These are phyloP conservation scores for Collybia sp. DNA, from an alignment of 768 basidiomycete species.

Conservation along the genomic window DNA sequence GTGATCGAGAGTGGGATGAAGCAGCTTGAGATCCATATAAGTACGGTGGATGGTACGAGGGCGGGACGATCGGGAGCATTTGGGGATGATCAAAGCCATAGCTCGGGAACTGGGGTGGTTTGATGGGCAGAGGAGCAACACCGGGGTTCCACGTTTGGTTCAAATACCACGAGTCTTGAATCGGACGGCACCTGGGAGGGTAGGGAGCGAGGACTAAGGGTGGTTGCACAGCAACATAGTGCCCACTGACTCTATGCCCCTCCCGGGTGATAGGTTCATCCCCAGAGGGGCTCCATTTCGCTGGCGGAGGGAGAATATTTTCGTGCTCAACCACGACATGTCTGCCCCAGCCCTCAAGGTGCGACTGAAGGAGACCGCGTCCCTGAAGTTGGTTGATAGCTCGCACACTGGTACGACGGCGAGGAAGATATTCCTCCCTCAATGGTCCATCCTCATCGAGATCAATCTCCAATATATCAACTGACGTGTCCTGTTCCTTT, in stretches of 20 bases:
- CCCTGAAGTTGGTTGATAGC: slow-evolving; percentile 10
- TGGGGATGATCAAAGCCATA: slow-evolving; percentile 33
- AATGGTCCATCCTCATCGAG: slow-evolving; percentile 82
- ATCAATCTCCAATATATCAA: slow-evolving; percentile 67
- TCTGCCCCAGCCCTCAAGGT: slow-evolving; percentile 10
- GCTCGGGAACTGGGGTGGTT: slow-evolving; percentile 25
- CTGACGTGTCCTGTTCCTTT: slow-evolving; percentile 31
- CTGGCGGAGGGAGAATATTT: slow-evolving; percentile 59
- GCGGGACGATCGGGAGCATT: slow-evolving; percentile 24
- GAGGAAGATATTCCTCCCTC: slow-evolving; percentile 76
- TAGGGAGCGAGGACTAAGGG: slow-evolving; percentile 34
- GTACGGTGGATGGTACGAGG: slow-evolving; percentile 29
- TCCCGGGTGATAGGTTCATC: slow-evolving; percentile 69
- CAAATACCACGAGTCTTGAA: slow-evolving; percentile 26
- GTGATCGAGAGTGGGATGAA: slow-evolving; percentile 49
- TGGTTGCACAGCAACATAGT: slow-evolving; percentile 65
- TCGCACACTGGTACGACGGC: slow-evolving; percentile 47
- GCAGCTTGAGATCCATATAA: slow-evolving; percentile 29
- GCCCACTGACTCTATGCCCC: slow-evolving; percentile 43
- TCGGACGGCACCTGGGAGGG: slow-evolving; percentile 26
- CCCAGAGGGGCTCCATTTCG: slow-evolving; percentile 78
- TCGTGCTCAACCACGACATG: slow-evolving; percentile 9
- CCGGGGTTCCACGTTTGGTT: slow-evolving; percentile 36
- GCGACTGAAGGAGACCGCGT: slow-evolving; percentile 6
- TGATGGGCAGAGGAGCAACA: slow-evolving; percentile 27